Evolutionary conservation across 306 rosid genomes (phyloP), one percentile per base, ranked within the genome.

Genomic region (Myrica gale): DNA sequence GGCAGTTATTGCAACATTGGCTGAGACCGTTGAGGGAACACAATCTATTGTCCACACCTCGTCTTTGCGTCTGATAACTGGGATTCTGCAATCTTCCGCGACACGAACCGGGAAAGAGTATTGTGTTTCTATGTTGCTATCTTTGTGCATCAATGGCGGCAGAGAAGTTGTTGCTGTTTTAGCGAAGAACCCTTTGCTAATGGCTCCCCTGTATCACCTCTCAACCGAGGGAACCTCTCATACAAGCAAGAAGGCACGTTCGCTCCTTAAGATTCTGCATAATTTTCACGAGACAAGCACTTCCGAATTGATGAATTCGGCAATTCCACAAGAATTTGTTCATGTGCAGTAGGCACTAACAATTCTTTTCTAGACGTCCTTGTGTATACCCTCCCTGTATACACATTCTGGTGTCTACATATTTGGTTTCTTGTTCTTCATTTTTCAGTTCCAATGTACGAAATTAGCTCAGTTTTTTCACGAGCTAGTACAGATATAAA

Each of bases 191-290:
- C n/a, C 73, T 0, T 60, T 89, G 1, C 8, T 94, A 0, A 88
- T 86, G 90, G 84, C 90, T 21, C 12, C 76, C 44, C 92, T 94
- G 1, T 94, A 91, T 77, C 84, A 89, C 3, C 81, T 87, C 19
- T 32, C 86, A 4, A 86, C 90, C 0, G 93, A 87, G 2, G 97
- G 90, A 7, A 86, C 84, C 43, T 45, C 83, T 68, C 82, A 82
- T 19, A 89, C 93, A 0, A 72, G 80, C 3, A 94, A 90, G 86
- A 91, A 94, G 79, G 91, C 94, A 0, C 84, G 95, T 0, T 82
- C 84, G 9, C 90, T 94, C 37, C 85, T 94, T 65, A 89, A 76
- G 41, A 70, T 90, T 78, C 77, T 94, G 5, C 98, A 88, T 0
- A 88, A 84, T 53, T 89, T 83, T 56, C 77, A 71, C 13, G 91